These are phyloP conservation scores for Lodderomyces orthopsilosis DNA, from an alignment of 1,139 yeast species.

Conservation along the genomic window DNA sequence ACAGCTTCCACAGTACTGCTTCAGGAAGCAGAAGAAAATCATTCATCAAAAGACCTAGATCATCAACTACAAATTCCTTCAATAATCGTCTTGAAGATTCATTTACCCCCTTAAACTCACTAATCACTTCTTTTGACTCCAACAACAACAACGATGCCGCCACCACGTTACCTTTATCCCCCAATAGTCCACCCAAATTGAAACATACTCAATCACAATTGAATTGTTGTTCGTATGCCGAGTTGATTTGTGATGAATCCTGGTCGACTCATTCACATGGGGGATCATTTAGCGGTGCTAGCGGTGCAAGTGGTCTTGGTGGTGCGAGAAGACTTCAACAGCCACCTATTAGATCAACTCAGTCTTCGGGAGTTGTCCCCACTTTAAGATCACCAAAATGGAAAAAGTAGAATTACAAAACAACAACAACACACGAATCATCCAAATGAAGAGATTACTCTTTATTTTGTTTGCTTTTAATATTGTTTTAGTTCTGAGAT, in stretches of 20 bases:
- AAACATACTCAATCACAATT: slow-evolving; percentile 48
- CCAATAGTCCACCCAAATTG: slow-evolving; percentile 31
- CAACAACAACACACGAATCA: too few species aligned
- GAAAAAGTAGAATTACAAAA: neutral
- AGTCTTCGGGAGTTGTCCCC: slow-evolving; percentile 7
- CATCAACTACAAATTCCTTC: neutral
- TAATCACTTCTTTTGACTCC: neutral
- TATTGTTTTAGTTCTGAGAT: too few species aligned
- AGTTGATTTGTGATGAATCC: slow-evolving; percentile 60
- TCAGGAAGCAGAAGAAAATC: neutral
- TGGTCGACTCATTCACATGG: slow-evolving; percentile 27
- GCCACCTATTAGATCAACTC: slow-evolving; percentile 5
- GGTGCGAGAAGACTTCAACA: neutral
- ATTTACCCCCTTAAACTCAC: neutral
- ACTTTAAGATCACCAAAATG: slow-evolving; percentile 5
- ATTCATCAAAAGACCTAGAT: neutral
- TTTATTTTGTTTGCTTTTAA: too few species aligned
- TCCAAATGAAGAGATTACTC: too few species aligned
- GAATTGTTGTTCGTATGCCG: slow-evolving; percentile 77
- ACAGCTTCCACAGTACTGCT: neutral
- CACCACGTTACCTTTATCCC: slow-evolving; percentile 10
- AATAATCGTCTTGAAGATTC: slow-evolving; percentile 1
- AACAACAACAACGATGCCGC: slow-evolving; percentile 1
- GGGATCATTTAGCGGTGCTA: neutral
- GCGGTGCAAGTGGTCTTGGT: neutral